Conservation (phyloP, 768 basidiomycete genomes). For the Kockovaella imperatae region DNA sequence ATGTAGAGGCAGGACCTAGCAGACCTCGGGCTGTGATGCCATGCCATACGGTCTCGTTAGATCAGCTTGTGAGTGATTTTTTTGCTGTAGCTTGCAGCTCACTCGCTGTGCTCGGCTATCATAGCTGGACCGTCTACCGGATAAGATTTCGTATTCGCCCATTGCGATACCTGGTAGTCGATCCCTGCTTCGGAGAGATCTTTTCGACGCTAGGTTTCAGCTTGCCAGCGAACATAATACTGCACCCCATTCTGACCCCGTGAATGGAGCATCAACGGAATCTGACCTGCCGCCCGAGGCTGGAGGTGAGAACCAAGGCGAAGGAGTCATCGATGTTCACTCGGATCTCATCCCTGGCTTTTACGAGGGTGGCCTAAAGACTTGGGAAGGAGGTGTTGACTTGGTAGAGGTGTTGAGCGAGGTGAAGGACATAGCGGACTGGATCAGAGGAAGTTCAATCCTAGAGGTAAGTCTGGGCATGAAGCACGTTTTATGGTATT, state of each 20-base stretch:
- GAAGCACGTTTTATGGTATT: not conserved
- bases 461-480: slow-evolving; percentile 58
- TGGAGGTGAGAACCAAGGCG: slow-evolving; percentile 28
- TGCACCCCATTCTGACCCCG: slow-evolving; percentile 1
- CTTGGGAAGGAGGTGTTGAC: slow-evolving; percentile 93
- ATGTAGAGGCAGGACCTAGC: too few relatives aligned
- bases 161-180: slow-evolving; percentile 51
- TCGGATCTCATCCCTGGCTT: slow-evolving; percentile 85
- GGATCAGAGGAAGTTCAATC: slow-evolving; percentile 52
- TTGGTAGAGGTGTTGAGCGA: slow-evolving; percentile 55
- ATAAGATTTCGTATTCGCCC: slow-evolving; percentile 71
- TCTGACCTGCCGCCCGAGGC: slow-evolving; percentile 12
- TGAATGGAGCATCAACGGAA: slow-evolving; percentile 5
- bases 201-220: slow-evolving; percentile 95
- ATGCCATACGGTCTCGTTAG: too few relatives aligned
- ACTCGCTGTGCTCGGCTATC: not conserved
- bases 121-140: slow-evolving; percentile 64
- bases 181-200: slow-evolving; percentile 64
- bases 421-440: slow-evolving; percentile 27
- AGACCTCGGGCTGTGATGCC: too few relatives aligned
- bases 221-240: too few relatives aligned
- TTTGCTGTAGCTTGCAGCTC: not conserved
- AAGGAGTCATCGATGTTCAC: slow-evolving; percentile 67
- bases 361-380: slow-evolving; percentile 94
- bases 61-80: not conserved